Base-by-base conservation (phyloP, 2,329 filamentous ascomycete species). In the Chaetomiaceae sp. region DNA sequence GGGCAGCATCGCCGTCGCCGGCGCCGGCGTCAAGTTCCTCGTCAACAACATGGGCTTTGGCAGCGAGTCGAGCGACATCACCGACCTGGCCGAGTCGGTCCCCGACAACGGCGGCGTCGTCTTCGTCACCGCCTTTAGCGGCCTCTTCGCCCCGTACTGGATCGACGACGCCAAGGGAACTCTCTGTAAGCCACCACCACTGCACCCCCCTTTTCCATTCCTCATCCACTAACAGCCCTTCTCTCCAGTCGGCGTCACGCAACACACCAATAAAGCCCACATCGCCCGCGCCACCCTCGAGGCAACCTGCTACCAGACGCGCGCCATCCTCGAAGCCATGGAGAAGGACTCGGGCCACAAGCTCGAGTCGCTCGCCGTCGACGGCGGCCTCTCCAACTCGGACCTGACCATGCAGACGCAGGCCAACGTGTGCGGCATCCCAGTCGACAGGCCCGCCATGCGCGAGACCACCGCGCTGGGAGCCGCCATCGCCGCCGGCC, bases 111-210 rank as follows among this genome's bases (percentile, higher is more conserved):
- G 88, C 45, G 89, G 89, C 7, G 84, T 89, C 45, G 79, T 90
- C 15, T 83, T 95, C 58, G 89, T 95, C 50, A 95, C 89, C 3
- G 89, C 89, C 1, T 95, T 95, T 63, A 89, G 84, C 64, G 89
- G 89, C 44, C 75, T 95, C 3, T 95, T 95, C 62, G 89, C 89
- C 1, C 89, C 89, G 0, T 95, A 95, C 66, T 95, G 89, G 89
- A 91, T 95, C 51, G 88, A 95, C 62, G 87, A 94, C 67, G 88
- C 88, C 17, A 85, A 89, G 64, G 89, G 89, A 49, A 95, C 89
- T 5, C 80, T 93, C 46, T 90, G 54, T 56, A 50, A 49, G 51
- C 44, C 22, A 9, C 19, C n/a, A 14, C n/a, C n/a, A 10, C n/a
- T n/a, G n/a, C n/a, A n/a, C n/a, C n/a, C n/a, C 11, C 15, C 37